Evolutionary conservation across 2,329 filamentous ascomycete species (phyloP).

Genomic region (Xylariaceae sp.): DNA sequence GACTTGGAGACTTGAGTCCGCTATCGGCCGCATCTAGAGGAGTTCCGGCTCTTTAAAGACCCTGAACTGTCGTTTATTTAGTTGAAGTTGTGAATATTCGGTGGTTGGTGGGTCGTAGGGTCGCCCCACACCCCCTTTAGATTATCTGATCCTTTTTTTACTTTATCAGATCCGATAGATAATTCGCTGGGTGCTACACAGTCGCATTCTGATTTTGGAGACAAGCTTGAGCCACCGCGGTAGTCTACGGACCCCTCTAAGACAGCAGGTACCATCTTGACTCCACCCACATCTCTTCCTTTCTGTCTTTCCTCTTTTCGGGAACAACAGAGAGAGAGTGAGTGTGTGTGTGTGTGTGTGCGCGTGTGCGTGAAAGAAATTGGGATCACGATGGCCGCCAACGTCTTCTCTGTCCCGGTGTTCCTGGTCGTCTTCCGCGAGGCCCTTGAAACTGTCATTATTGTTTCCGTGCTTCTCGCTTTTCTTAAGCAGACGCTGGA

Average conservation of each 20-base stretch:
- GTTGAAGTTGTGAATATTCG: neutral
- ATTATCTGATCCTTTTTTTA: constrained; percentile 22
- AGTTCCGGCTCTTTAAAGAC: too few relatives aligned
- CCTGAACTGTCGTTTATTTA: neutral
- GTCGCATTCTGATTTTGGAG: neutral
- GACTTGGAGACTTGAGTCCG: constrained; percentile 7
- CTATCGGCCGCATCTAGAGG: constrained; percentile 15
- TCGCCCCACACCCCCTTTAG: constrained; percentile 19
- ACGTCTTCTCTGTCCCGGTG: constrained; percentile 50
- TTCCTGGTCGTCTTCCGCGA: constrained; percentile 94
- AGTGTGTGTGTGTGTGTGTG: too few relatives aligned
- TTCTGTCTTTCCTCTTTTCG: neutral
- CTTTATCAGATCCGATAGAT: constrained; percentile 32
- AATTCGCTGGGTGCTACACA: constrained; percentile 11
- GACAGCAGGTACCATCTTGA: too few relatives aligned
- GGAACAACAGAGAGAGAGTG: too few relatives aligned
- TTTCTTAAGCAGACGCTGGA: constrained; percentile 82
- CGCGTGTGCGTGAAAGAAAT: constrained; percentile 1
- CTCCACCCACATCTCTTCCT: too few relatives aligned
- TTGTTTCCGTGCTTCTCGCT: constrained; percentile 84
- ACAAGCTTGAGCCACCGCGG: too few relatives aligned
- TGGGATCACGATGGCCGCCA: constrained; percentile 31
- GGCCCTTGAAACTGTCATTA: constrained; percentile 80
- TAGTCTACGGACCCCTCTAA: too few relatives aligned
- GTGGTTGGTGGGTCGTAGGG: neutral